A percentile compares a stretch with the other conserved stretches of the same genome.
Conservation (phyloP, 2,329 filamentous ascomycete species). For the Xylariaceae sp. region DNA sequence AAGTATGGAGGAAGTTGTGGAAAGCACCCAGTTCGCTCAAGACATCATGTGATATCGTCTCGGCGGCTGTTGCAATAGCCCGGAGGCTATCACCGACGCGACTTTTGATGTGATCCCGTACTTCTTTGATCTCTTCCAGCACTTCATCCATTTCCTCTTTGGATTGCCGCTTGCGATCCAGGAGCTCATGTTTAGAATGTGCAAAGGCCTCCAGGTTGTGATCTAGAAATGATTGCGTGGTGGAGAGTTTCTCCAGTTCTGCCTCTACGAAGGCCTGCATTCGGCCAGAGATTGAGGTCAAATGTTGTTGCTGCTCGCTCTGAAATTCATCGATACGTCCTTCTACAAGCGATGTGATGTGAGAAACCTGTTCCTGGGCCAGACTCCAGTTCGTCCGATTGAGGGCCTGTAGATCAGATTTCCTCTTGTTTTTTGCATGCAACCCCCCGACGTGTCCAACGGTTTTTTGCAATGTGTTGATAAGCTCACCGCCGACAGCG, state of each 20-base stretch:
- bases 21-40: constrained; percentile 82
- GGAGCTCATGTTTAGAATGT: constrained; percentile 64
- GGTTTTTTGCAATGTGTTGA: constrained; percentile 74
- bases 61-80: constrained; percentile 77
- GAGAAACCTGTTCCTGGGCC: constrained; percentile 71
- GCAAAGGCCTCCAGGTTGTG: constrained; percentile 67
- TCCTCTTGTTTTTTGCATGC: constrained; percentile 81
- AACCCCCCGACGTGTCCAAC: constrained; percentile 78
- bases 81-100: constrained; percentile 82
- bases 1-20: constrained; percentile 78
- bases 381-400: constrained; percentile 79
- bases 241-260: constrained; percentile 69
- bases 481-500: constrained; percentile 69
- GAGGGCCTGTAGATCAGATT: constrained; percentile 75
- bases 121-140: constrained; percentile 85
- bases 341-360: constrained; percentile 77
- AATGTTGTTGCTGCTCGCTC: constrained; percentile 66
- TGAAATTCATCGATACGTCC: constrained; percentile 70
- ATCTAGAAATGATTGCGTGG: constrained; percentile 68
- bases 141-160: constrained; percentile 88
- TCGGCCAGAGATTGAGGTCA: constrained; percentile 64
- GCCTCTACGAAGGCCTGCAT: constrained; percentile 75
- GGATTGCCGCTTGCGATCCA: constrained; percentile 64
- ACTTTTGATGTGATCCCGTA: constrained; percentile 83
- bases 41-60: constrained; percentile 86